Base-by-base conservation (phyloP, 495 filamentous ascomycete genomes). In the Friedmanniomyces simplex region DNA sequence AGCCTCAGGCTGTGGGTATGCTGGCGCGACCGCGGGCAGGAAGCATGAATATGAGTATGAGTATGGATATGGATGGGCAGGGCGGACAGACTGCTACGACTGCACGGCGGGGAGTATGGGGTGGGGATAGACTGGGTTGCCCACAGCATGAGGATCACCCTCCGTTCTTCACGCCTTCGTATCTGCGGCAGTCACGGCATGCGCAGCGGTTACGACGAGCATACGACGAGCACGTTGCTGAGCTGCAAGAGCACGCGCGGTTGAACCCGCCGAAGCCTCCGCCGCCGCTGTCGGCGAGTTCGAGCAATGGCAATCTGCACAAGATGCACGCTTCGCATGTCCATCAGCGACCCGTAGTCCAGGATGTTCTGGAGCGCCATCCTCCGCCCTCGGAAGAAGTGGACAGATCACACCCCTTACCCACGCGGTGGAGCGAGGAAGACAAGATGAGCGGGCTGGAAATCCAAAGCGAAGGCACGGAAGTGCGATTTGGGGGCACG, bases 321-420 rank as follows among this genome's bases (percentile, higher is more conserved):
- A 81, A 82, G 63, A 82, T 86, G 71, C 76, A 80, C 5, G 75
- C 86, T 11, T 82, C 85, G 7, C 88, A 96, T 66, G 32, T 50
- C 10, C 56, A 58, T 3, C 46, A 49, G 7, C 39, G 21, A 18
- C 91, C 90, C 12, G 82, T 93, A 74, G 81, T 87, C 12, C 89
- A 85, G 70, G 88, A 96, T 64, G 75, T 95, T 43, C 86, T 95
- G 62, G 93, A 96, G 72, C 82, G 88, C 60, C 74, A 80, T 51
- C 80, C 86, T 10, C 70, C 76, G 4, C 60, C 71, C 28, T 73
- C 80, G 24, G 77, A 82, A 56, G 82, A 85, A 49, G 39, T 43
- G 26, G 70, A 72, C 36, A 62, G 68, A 2, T 64, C 85, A 39
- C 73, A 77, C 39, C 85, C 86, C 13, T 76, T 97, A 49, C 93